Conservation (phyloP, 768 basidiomycete species). For the Tulasnella sp. region DNA sequence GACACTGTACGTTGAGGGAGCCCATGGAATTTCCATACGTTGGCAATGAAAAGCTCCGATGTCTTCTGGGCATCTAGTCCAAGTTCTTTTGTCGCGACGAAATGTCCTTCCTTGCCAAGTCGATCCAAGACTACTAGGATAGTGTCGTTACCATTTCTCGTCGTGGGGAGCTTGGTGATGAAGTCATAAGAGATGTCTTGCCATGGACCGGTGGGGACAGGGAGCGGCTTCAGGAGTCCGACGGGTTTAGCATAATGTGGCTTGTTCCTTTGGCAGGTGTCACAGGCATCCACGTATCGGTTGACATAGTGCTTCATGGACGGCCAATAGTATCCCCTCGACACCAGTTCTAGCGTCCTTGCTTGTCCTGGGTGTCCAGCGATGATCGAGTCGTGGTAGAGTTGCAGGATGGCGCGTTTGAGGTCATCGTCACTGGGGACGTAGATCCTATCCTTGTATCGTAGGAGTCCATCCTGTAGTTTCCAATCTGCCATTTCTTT, state of each 20-base stretch:
- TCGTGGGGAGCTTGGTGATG: too few relatives aligned
- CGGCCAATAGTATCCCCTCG: constrained; percentile 31
- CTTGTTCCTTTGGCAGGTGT: constrained; percentile 31
- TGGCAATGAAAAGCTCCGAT: constrained; percentile 40
- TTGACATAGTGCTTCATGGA: constrained; percentile 28
- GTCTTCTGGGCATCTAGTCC: constrained; percentile 36
- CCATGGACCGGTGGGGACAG: too few relatives aligned
- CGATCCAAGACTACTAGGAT: too few relatives aligned
- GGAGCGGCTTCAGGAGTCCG: too few relatives aligned
- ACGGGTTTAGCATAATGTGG: too few relatives aligned
- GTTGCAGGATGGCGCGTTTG: neutral
- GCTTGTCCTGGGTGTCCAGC: constrained; percentile 26
- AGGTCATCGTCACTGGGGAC: neutral
- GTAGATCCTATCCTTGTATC: constrained; percentile 8
- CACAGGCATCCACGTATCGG: constrained; percentile 33
- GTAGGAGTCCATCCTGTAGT: neutral
- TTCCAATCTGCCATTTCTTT: neutral
- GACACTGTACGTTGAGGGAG: too few relatives aligned
- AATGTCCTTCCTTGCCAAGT: neutral
- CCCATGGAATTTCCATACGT: too few relatives aligned
- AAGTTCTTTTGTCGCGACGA: neutral
- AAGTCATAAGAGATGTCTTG: too few relatives aligned
- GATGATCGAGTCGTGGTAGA: neutral
- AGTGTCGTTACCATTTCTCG: too few relatives aligned
- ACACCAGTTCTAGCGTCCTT: constrained; percentile 30